Base-by-base conservation (phyloP, 2,329 filamentous ascomycete species). In the Colletotrichum acutatum region DNA sequence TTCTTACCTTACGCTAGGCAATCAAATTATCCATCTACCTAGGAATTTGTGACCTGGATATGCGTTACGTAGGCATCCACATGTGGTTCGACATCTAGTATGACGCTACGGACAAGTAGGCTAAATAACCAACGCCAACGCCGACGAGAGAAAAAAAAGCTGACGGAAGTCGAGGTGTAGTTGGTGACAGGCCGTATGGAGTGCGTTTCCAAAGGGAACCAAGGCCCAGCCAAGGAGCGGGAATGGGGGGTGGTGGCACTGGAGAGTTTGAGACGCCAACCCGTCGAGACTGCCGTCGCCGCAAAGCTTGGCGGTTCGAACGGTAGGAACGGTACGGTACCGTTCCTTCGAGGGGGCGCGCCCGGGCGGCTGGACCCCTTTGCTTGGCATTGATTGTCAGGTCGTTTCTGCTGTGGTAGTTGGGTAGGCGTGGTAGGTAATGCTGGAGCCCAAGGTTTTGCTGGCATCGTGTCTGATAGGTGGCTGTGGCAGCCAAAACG, bases 221-320 rank as follows among this genome's bases (percentile, higher is more conserved):
- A 37, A 37, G 34, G 12, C 34, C 49, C 19, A 54, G n/a, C n/a
- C 22, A 54, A 26, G 46, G 22, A 24, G 46, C 59, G 59, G 59
- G 59, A 61, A 34, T 16, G 16, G 26, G 58, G 34, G 32, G 24
- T 16, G 42, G 28, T 16, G 9, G 42, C 32, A 32, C 32, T 32
- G 19, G 32, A 71, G 64, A 68, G 68, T 63, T 69, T 66, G 69
- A 67, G 69, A 37, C 71, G n/a, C 62, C 67, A 66, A 66, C 19
- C 32, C 71, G 71, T 73, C 71, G 66, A 72, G 71, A 65, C 71
- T 66, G 46, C 71, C 71, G 66, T 66, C 67, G 71, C 71, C 71
- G 67, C 71, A 71, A 73, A 73, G 71, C 71, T 73, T 73, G 71
- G 71, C 71, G 22, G 22, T 52, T 28, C 67, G 71, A 56, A 56